Base-by-base conservation (phyloP, 768 basidiomycete genomes). In the Termitomyces eurrhizus region DNA sequence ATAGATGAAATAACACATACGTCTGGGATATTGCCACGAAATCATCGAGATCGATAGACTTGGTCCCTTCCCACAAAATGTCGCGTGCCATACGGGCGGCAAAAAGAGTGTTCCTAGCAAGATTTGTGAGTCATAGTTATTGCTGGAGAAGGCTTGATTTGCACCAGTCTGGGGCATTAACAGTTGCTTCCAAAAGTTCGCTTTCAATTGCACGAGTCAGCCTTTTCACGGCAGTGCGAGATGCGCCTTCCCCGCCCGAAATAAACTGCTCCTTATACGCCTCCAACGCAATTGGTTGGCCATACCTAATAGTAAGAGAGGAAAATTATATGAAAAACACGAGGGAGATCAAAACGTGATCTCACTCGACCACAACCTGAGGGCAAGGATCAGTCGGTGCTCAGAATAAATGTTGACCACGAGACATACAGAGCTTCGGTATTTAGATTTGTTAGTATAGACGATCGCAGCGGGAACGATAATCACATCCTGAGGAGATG, bases 401-500 rank as follows among this genome's bases (percentile, higher is more conserved):
- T 24, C 35, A 45, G 24, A 55, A 36, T 48, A 64, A 58, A 16
- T 44, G 39, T 73, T 62, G 52, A 50, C n/a, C 18, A 50, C 35
- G 21, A 78, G 65, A 78, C 92, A 75, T 61, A 95, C 95, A 65
- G 85, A 75, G 70, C 93, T 95, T 63, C 95, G 82, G 70, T 98
- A 99, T 77, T 95, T 96, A 39, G 90, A 86, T 74, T 99, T 98
- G 77, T 98, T 88, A 58, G 92, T 93, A 73, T 98, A 98, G 14
- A 93, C 93, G 63, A 99, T 94, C 5, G 92, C 87, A 24, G 87
- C 85, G 7, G 95, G 94, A 42, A 96, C 75, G 64, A 98, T 83
- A 32, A 81, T 76, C 4, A 91, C 82, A 26, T 82, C 80, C 65
- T 80, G 74, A 37, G 70, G 65, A 37, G 73, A 67, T 0, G 75